phyloP scores from a whole-genome alignment of 1,139 yeast species.

The Suhomyces yuchorum region DNA sequence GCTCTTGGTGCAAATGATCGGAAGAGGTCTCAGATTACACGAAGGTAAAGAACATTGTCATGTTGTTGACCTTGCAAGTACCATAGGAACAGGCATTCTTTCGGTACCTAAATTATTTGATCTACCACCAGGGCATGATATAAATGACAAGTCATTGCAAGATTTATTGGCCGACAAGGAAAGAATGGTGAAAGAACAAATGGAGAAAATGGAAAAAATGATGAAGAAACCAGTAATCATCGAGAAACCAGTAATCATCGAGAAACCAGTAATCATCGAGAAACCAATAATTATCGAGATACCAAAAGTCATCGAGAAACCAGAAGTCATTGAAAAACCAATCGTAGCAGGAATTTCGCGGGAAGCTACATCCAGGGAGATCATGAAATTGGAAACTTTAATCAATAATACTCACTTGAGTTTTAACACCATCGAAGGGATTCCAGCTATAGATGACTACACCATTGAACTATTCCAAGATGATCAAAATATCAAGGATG shows the following conservation, averaged over 20 bases:
- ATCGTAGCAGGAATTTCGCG: conserved; percentile 13
- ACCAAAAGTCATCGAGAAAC: conserved; percentile 16
- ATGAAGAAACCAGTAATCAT: no score
- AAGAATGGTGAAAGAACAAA: background rate
- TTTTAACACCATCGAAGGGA: background rate
- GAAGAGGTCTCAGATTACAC: conserved; percentile 77
- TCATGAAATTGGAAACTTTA: background rate
- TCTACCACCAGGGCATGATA: conserved; percentile 32
- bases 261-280: no score
- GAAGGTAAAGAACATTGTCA: conserved; percentile 67
- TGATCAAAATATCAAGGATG: background rate
- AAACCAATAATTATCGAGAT: no score
- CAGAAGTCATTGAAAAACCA: conserved; percentile 20
- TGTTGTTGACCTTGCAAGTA: conserved; percentile 75
- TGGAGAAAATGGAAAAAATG: conserved; percentile 20
- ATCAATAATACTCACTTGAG: background rate
- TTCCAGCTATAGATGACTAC: background rate
- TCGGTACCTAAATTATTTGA: conserved; percentile 63
- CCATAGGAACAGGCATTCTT: conserved; percentile 57
- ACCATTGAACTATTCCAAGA: background rate
- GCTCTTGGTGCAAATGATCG: conserved; percentile 83
- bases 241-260: no score
- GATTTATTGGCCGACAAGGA: conserved; percentile 22
- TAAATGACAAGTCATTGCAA: conserved; percentile 30
- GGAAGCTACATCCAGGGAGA: conserved; percentile 15